Percentiles rank a stretch among this genome's conserved stretches.
phyloP scores from a whole-genome alignment of 495 filamentous ascomycete species.

The Wilcoxina mikolae region DNA sequence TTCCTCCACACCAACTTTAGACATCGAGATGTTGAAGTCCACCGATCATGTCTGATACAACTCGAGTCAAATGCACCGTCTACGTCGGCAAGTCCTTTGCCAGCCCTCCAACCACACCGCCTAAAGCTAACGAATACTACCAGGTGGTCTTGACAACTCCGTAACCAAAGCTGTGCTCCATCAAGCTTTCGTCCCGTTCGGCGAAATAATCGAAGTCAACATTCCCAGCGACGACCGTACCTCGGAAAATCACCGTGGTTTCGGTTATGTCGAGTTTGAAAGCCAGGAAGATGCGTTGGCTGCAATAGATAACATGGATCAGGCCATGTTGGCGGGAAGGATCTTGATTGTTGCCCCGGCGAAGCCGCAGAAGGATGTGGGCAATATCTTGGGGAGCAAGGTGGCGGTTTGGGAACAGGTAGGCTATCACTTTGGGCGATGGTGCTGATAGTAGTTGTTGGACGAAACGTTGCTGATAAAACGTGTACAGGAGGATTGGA shows the following conservation, averaged over 20 bases:
- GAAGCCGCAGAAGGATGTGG: slow-evolving; percentile 79
- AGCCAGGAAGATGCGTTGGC: slow-evolving; percentile 72
- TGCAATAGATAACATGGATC: slow-evolving; percentile 98
- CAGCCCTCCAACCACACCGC: background rate
- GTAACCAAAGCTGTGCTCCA: slow-evolving; percentile 61
- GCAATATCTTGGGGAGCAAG: slow-evolving; percentile 76
- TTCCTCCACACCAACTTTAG: no score
- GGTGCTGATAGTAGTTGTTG: background rate
- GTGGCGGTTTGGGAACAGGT: slow-evolving; percentile 99
- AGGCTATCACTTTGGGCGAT: slow-evolving; percentile 24
- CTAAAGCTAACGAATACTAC: background rate
- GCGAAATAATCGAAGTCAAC: slow-evolving; percentile 78
- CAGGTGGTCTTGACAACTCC: slow-evolving; percentile 55
- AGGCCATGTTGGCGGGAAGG: slow-evolving; percentile 83
- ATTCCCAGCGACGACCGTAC: slow-evolving; percentile 64
- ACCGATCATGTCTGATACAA: slow-evolving; percentile 52
- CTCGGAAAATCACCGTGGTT: slow-evolving; percentile 70
- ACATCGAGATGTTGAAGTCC: no score
- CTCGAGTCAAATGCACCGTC: slow-evolving; percentile 76
- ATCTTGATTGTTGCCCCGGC: slow-evolving; percentile 83
- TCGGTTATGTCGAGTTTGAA: slow-evolving; percentile 95
- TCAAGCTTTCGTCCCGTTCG: slow-evolving; percentile 90
- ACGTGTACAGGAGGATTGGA: slow-evolving; percentile 63
- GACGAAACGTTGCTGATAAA: slow-evolving; percentile 9
- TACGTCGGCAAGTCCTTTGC: slow-evolving; percentile 48